A percentile compares a stretch with the other conserved stretches of the same genome.
These are phyloP conservation scores for Pyrenula aspistea DNA, from an alignment of 495 filamentous ascomycete species.

Conservation along the genomic window DNA sequence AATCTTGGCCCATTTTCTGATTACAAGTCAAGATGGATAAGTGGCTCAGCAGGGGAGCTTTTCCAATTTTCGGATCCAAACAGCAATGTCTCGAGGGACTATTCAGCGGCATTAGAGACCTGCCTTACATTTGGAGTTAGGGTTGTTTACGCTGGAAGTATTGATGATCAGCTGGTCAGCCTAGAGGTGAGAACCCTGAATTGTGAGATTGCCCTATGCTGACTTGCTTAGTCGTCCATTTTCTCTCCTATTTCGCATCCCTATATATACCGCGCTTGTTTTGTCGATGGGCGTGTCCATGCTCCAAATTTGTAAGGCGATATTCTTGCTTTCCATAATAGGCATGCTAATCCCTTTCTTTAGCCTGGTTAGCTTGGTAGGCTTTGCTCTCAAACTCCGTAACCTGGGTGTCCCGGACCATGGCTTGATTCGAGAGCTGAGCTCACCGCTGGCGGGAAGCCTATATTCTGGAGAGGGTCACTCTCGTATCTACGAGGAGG, in stretches of 20 bases:
- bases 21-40: constrained; percentile 72
- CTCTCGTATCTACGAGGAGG: constrained; percentile 83
- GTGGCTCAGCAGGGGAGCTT: constrained; percentile 78
- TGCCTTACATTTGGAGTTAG: constrained; percentile 67
- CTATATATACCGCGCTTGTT: constrained; percentile 85
- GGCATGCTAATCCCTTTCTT: constrained; percentile 4
- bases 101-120: constrained; percentile 59
- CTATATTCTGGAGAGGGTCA: constrained; percentile 89
- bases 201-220: constrained; percentile 1
- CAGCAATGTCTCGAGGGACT: constrained; percentile 70
- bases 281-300: constrained; percentile 87
- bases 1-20: constrained; percentile 85
- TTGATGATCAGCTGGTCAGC: constrained; percentile 93
- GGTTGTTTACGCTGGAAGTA: constrained; percentile 77
- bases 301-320: constrained; percentile 70
- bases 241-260: constrained; percentile 77
- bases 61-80: constrained; percentile 80
- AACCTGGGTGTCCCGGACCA: constrained; percentile 90
- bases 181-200: constrained; percentile 45
- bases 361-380: constrained; percentile 77
- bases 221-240: constrained; percentile 54
- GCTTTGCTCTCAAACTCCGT: constrained; percentile 83
- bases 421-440: constrained; percentile 84
- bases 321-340: neutral
- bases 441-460: constrained; percentile 76